Conservation (phyloP, 164 flowering plant genomes). For the Protea cynaroides region DNA sequence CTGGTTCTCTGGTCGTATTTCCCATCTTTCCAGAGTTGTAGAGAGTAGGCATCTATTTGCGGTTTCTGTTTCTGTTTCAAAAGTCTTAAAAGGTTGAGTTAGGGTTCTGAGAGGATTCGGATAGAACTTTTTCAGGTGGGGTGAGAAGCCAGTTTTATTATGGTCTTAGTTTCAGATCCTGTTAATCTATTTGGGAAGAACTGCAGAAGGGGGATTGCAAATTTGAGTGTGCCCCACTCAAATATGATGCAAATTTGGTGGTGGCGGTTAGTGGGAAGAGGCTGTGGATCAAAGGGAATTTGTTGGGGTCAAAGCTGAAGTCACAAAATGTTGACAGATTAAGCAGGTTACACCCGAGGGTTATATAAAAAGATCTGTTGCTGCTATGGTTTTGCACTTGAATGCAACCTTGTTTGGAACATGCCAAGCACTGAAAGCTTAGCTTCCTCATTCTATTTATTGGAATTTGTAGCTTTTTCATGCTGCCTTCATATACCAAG, state of each 20-base stretch:
- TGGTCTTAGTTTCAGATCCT: too few species aligned
- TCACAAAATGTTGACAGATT: neutral
- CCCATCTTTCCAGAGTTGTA: too few species aligned
- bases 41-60: too few species aligned
- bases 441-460: neutral
- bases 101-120: too few species aligned
- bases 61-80: too few species aligned
- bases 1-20: too few species aligned
- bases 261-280: neutral
- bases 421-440: neutral
- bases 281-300: neutral
- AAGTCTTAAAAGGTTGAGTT: too few species aligned
- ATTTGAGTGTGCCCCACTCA: constrained; percentile 51
- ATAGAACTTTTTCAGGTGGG: too few species aligned
- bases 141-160: too few species aligned
- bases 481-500: neutral
- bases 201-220: constrained; percentile 65
- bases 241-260: constrained; percentile 43
- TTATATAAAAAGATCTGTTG: neutral
- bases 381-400: neutral
- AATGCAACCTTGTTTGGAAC: neutral
- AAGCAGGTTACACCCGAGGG: neutral
- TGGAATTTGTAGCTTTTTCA: neutral
- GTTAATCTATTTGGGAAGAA: too few species aligned
- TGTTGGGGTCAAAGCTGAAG: neutral